Evolutionary conservation across 2,329 filamentous ascomycete genomes (phyloP), one percentile per base, ranked within the genome.

Genomic region (Fusarium nisikadoi): DNA sequence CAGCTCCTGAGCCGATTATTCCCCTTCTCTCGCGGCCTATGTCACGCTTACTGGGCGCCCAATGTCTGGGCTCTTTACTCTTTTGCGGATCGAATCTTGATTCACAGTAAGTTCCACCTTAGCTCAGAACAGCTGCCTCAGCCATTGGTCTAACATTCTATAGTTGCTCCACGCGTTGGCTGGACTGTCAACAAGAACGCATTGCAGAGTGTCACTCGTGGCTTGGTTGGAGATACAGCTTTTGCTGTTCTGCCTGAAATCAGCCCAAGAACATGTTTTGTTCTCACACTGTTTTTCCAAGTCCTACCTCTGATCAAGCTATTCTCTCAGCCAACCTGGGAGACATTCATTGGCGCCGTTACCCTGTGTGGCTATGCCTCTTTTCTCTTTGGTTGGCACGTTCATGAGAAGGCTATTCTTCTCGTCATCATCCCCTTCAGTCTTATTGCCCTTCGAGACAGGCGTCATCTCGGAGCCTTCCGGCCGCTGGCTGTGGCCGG

Each of bases 41-140:
- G 95, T 80, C 96, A 99, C 84, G 96, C 96, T 2, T 99, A 99
- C 81, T 99, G 96, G 96, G 96, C 96, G 17, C 95, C 96, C 0
- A 99, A 99, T 75, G 85, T 97, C 3, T 99, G 96, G 96, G 95
- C 96, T 0, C 88, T 98, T 79, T 99, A 99, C 82, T 98, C 96
- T 0, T 97, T 98, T 80, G 84, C 88, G 4, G 96, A 99, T 78
- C 88, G 96, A 58, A 83, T 94, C 12, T 80, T 99, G 73, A 97
- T 99, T 66, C 89, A 91, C 76, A 82, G 94, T 97, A 84, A 80
- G 90, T 33, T 27, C 6, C 9, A 19, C 10, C n/a, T 29, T 20
- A 4, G 13, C 8, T 8, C 25, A 29, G 27, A 23, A 23, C 25
- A 25, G 13, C 41, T 53, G 13, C 10, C 33, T n/a, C 23, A 41